phyloP scores from a whole-genome alignment of 2,329 filamentous ascomycete species.

The Lecanoromycetidae sp. region DNA sequence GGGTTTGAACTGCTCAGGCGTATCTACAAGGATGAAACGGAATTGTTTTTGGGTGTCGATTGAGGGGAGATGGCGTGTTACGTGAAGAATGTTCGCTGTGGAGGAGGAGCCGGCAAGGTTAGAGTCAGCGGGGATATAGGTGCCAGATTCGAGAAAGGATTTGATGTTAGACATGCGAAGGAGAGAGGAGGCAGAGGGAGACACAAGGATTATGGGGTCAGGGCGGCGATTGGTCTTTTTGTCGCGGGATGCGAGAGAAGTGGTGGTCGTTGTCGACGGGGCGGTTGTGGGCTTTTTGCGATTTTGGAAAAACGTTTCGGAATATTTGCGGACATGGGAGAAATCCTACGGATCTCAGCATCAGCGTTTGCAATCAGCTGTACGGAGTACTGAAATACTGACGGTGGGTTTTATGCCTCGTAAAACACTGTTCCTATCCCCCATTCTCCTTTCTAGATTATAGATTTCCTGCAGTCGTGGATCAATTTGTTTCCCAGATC shows the following conservation, averaged over 20 bases:
- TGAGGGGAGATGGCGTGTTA: constrained; percentile 61
- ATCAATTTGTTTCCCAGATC: constrained; percentile 59
- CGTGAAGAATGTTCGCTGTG: constrained; percentile 69
- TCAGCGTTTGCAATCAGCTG: constrained; percentile 7
- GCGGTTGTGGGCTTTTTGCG: constrained; percentile 25
- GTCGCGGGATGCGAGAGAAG: constrained; percentile 28
- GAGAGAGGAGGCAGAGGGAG: constrained; percentile 85
- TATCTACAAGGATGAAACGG: constrained; percentile 91
- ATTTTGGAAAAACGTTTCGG: constrained; percentile 57
- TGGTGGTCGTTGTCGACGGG: constrained; percentile 24
- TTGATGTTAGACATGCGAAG: constrained; percentile 94
- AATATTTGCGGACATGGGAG: constrained; percentile 79
- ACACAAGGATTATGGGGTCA: constrained; percentile 91
- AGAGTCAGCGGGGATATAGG: constrained; percentile 64
- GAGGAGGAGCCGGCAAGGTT: constrained; percentile 49
- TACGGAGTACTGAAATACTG: constrained; percentile 27
- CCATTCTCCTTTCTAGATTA: constrained; percentile 79
- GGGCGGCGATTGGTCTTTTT: constrained; percentile 38
- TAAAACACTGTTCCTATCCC: constrained; percentile 79
- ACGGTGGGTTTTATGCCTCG: constrained; percentile 82
- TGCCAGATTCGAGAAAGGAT: constrained; percentile 75
- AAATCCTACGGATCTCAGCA: constrained; percentile 56
- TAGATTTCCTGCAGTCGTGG: constrained; percentile 79
- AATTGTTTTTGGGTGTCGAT: constrained; percentile 49
- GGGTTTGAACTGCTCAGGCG: constrained; percentile 87